phyloP scores from a whole-genome alignment of 2,329 filamentous ascomycete species.

The Colletotrichum tanaceti region DNA sequence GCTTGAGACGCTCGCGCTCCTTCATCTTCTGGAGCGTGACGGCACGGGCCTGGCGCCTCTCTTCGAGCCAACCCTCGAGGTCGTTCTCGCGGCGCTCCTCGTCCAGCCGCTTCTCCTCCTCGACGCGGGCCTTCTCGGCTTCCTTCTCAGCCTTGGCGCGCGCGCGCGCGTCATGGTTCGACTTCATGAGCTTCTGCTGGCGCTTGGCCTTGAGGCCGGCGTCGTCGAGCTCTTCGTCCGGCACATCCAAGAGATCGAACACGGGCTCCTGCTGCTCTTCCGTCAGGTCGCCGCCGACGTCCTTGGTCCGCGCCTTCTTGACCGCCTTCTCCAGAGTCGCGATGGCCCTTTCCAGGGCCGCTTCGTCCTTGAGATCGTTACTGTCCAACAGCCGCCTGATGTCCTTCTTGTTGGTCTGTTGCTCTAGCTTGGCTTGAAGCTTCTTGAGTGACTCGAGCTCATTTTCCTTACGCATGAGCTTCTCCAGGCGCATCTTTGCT shows the following conservation, averaged over 20 bases:
- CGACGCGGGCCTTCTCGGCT: slow-evolving; percentile 84
- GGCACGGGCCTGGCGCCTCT: slow-evolving; percentile 80
- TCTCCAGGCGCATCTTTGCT: slow-evolving; percentile 95
- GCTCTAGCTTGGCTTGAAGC: slow-evolving; percentile 76
- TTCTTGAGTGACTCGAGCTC: slow-evolving; percentile 94
- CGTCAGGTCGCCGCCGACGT: slow-evolving; percentile 84
- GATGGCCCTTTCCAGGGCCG: slow-evolving; percentile 83
- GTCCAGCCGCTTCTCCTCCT: slow-evolving; percentile 86
- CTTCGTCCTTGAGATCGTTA: slow-evolving; percentile 93
- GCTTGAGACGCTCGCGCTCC: slow-evolving; percentile 91
- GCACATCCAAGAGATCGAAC: slow-evolving; percentile 88
- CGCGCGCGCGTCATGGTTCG: slow-evolving; percentile 90
- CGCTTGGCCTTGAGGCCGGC: slow-evolving; percentile 91
- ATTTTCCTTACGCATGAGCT: slow-evolving; percentile 94
- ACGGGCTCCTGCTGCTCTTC: slow-evolving; percentile 85
- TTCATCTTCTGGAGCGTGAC: slow-evolving; percentile 85
- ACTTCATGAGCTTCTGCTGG: slow-evolving; percentile 92
- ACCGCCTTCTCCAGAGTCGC: slow-evolving; percentile 92
- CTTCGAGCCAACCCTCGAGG: slow-evolving; percentile 86
- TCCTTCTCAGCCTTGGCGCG: slow-evolving; percentile 98
- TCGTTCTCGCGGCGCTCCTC: slow-evolving; percentile 85
- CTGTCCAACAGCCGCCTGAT: slow-evolving; percentile 85
- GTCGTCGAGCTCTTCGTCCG: slow-evolving; percentile 94
- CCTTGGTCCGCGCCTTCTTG: slow-evolving; percentile 90
- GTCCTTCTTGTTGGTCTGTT: slow-evolving; percentile 87